A percentile compares a stretch with the other conserved stretches of the same genome.
phyloP scores from a whole-genome alignment of 257 asterid species.

The Salvia rosmarinus region DNA sequence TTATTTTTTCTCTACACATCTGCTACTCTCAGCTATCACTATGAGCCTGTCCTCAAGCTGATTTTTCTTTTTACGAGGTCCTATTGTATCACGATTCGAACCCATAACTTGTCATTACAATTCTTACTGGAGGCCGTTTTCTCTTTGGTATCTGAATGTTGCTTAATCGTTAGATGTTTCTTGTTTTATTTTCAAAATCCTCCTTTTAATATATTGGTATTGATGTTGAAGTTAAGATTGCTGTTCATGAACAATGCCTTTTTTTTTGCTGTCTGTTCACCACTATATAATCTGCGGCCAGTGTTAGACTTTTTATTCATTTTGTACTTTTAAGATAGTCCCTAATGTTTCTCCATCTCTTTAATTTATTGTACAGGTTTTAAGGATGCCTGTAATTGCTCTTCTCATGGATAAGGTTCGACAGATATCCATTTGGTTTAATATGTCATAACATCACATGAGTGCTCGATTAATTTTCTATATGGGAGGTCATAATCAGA shows the following conservation, averaged over 20 bases:
- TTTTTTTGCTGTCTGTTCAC: slow-evolving; percentile 1
- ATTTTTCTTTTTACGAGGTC: background rate
- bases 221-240: background rate
- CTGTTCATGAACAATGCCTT: slow-evolving; percentile 3
- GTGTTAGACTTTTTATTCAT: slow-evolving; percentile 10
- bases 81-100: background rate
- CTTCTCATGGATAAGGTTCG: slow-evolving; percentile 71
- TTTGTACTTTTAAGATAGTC: slow-evolving; percentile 10
- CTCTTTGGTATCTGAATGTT: background rate
- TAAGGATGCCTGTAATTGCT: slow-evolving; percentile 72
- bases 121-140: background rate
- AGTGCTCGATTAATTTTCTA: slow-evolving; percentile 13
- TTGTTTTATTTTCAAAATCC: slow-evolving; percentile 11
- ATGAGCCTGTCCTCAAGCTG: background rate
- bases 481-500: slow-evolving; percentile 27
- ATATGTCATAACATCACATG: slow-evolving; percentile 18
- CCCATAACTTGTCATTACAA: background rate
- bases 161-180: slow-evolving; percentile 8
- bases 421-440: slow-evolving; percentile 16
- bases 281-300: slow-evolving; percentile 2
- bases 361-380: slow-evolving; percentile 56
- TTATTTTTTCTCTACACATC: background rate
- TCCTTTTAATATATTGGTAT: background rate
- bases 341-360: slow-evolving; percentile 22
- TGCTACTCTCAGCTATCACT: slow-evolving; percentile 7